Conservation (phyloP, 2,329 filamentous ascomycete genomes). For the Fusarium hainanense region DNA sequence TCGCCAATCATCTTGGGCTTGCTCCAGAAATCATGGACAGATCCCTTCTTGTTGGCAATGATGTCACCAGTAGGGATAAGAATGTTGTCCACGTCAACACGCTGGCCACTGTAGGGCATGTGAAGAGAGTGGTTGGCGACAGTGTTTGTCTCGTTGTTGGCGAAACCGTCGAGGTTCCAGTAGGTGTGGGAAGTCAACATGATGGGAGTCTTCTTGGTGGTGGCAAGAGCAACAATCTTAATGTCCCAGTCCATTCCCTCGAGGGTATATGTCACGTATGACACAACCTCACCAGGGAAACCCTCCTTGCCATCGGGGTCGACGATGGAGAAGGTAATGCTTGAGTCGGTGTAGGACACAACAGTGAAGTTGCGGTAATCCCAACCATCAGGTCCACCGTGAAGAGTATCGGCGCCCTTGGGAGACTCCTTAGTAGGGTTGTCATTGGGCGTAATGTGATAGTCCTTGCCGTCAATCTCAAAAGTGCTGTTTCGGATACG, state of each 20-base stretch:
- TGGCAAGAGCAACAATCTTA: slow-evolving; percentile 76
- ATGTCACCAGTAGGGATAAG: slow-evolving; percentile 82
- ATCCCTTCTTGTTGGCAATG: slow-evolving; percentile 71
- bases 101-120: slow-evolving; percentile 77
- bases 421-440: slow-evolving; percentile 63
- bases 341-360: slow-evolving; percentile 71
- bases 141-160: slow-evolving; percentile 74
- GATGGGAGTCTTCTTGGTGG: slow-evolving; percentile 82
- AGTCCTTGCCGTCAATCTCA: slow-evolving; percentile 70
- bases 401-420: slow-evolving; percentile 71
- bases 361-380: slow-evolving; percentile 84
- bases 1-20: slow-evolving; percentile 81
- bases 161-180: slow-evolving; percentile 86
- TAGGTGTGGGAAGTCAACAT: slow-evolving; percentile 82
- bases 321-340: slow-evolving; percentile 79
- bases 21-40: slow-evolving; percentile 86
- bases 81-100: slow-evolving; percentile 75
- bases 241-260: slow-evolving; percentile 75
- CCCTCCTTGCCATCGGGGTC: slow-evolving; percentile 80
- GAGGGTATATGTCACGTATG: slow-evolving; percentile 79
- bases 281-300: slow-evolving; percentile 81
- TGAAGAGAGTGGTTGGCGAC: slow-evolving; percentile 78
- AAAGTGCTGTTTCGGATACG: slow-evolving; percentile 83
- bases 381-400: slow-evolving; percentile 78
- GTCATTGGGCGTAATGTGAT: slow-evolving; percentile 72